Evolutionary conservation across 129 eudicot species (phyloP), one percentile per base, ranked within the genome.

Genomic region (Silybum marianum): DNA sequence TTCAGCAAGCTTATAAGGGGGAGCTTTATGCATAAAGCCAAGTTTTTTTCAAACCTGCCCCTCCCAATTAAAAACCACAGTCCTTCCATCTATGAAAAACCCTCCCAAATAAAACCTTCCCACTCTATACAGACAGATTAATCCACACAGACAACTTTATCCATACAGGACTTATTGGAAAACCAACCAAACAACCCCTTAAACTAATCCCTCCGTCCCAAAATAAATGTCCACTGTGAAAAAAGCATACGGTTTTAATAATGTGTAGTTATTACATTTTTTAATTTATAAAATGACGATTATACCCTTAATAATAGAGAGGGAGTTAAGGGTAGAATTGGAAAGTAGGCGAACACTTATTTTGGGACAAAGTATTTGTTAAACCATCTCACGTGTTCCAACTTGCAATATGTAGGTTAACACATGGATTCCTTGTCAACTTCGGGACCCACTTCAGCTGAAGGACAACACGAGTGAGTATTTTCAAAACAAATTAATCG

Each of bases 381-480:
- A 39, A 80, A 76, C 32, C 39, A 70, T 83, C 90, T 90, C 80
- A 85, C 72, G 58, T 79, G 76, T 63, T 58, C 66, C 66, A 58
- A 58, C 23, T n/a, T 73, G 63, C 23, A 18, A 60, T 86, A 44
- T 10, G 42, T 81, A 94, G 98, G 98, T 81, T 80, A 81, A 83
- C 71, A 79, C 63, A 69, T 78, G 91, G 94, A 85, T 92, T 84
- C 87, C 96, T 85, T 94, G 89, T 87, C 85, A 92, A 38, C 90
- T 88, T 81, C 85, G 58, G 66, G 98, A 95, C 88, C 87, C 91
- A 9, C 90, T 86, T 66, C 90, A 88, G 88, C 82, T 89, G 71
- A 89, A 84, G 83, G 87, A 81, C 78, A 86, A 73, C 78, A 81
- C 73, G 46, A 88, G 91, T 91, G 78, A 79, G 90, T 85, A 58